These are phyloP conservation scores for Umbellularia californica DNA, from an alignment of 164 flowering plant genomes.

Conservation along the genomic window DNA sequence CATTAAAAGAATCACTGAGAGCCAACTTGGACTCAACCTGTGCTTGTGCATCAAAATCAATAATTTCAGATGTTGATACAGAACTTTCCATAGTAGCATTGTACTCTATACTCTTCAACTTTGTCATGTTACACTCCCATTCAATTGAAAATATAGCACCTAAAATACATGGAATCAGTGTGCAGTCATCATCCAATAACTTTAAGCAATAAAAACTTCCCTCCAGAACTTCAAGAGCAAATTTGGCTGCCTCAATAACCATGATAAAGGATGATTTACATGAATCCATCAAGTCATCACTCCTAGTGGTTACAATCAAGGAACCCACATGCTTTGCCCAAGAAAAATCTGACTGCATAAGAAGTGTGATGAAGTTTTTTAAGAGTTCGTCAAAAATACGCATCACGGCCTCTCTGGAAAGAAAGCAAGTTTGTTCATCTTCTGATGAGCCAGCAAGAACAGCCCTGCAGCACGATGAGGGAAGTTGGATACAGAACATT, in stretches of 20 bases:
- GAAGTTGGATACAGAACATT: constrained; percentile 1
- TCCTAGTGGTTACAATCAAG: constrained; percentile 22
- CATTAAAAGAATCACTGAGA: constrained; percentile 46
- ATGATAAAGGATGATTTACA: constrained; percentile 17
- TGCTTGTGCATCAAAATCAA: constrained; percentile 17
- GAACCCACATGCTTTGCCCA: constrained; percentile 51
- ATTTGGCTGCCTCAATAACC: constrained; percentile 46
- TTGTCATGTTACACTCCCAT: constrained; percentile 59
- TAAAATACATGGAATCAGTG: constrained; percentile 43
- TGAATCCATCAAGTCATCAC: constrained; percentile 12
- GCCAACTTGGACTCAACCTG: constrained; percentile 22
- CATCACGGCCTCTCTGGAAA: constrained; percentile 41
- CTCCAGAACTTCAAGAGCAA: constrained; percentile 64
- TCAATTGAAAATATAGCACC: constrained; percentile 57
- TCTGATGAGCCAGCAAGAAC: constrained; percentile 65
- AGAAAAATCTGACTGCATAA: constrained; percentile 49
- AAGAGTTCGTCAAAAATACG: constrained; percentile 46
- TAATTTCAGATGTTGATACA: constrained; percentile 10
- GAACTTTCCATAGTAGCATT: background rate
- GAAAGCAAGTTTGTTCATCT: constrained; percentile 40
- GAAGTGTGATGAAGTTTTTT: constrained; percentile 36
- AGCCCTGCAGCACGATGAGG: constrained; percentile 48
- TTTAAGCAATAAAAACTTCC: constrained; percentile 56
- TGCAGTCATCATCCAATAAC: constrained; percentile 35
- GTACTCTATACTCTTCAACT: background rate